Evolutionary conservation across 331 rosid genomes (phyloP).

Genomic region (Pyracantha coccinea): DNA sequence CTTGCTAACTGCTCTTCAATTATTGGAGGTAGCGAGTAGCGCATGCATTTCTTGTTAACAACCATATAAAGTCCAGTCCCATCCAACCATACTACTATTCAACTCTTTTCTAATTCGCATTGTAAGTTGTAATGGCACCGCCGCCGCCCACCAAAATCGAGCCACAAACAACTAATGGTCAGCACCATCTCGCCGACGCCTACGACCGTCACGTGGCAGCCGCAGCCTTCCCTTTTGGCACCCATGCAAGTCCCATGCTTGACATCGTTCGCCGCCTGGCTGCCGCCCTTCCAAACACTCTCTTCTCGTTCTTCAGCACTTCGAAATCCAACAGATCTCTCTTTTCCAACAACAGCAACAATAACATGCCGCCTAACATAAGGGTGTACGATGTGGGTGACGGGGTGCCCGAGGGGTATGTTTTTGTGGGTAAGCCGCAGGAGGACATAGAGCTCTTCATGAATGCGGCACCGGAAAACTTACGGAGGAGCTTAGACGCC

Average conservation of each 20-base stretch:
- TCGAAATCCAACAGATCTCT: conserved; percentile 11
- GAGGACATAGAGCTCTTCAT: conserved; percentile 24
- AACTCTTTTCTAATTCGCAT: not conserved
- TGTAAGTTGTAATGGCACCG: not conserved
- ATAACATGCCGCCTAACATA: not conserved
- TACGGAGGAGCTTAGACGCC: not conserved
- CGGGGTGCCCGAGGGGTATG: conserved; percentile 22
- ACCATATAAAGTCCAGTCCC: not conserved
- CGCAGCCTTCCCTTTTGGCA: conserved; percentile 18
- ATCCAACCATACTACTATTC: not conserved
- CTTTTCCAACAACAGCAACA: not conserved
- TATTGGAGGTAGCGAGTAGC: not conserved
- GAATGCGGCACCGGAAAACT: conserved; percentile 15
- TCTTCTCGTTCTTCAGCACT: conserved; percentile 29
- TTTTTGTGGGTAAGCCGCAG: conserved; percentile 10
- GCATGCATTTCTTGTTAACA: not conserved
- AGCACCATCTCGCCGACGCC: not conserved
- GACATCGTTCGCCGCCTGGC: conserved; percentile 8
- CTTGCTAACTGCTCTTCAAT: not conserved
- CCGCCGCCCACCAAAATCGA: not conserved
- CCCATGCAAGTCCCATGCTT: conserved; percentile 20
- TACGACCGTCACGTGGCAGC: conserved; percentile 11
- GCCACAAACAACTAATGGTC: not conserved
- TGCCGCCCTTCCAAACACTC: conserved; percentile 3
- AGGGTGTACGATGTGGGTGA: conserved; percentile 11